These are phyloP conservation scores for Cadophora sp. DNA, from an alignment of 2,329 filamentous ascomycete species.

Conservation along the genomic window DNA sequence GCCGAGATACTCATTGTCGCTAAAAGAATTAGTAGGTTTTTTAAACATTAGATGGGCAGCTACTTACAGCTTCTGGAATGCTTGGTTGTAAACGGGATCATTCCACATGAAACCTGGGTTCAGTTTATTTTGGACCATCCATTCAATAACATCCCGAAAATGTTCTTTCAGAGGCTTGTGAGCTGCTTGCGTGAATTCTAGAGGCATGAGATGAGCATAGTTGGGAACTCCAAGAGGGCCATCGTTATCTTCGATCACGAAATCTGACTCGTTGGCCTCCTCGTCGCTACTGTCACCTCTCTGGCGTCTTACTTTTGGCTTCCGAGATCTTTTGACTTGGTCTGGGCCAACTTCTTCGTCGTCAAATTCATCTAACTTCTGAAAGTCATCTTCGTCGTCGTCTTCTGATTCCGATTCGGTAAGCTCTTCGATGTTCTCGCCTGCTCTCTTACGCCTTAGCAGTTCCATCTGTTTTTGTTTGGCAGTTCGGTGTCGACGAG, in stretches of 20 bases:
- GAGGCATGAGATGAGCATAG: slow-evolving; percentile 59
- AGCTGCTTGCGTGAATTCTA: slow-evolving; percentile 71
- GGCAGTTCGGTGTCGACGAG: slow-evolving; percentile 44
- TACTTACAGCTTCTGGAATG: slow-evolving; percentile 67
- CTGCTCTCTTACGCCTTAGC: slow-evolving; percentile 48
- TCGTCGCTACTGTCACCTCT: slow-evolving; percentile 25
- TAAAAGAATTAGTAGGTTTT: not conserved
- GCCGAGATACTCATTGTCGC: slow-evolving; percentile 70
- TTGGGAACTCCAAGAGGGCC: slow-evolving; percentile 63
- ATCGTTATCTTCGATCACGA: slow-evolving; percentile 68
- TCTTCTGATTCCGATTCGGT: slow-evolving; percentile 47
- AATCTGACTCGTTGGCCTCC: slow-evolving; percentile 54
- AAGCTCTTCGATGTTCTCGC: slow-evolving; percentile 49
- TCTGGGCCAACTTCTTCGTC: slow-evolving; percentile 49
- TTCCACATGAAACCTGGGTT: slow-evolving; percentile 71
- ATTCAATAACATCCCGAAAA: slow-evolving; percentile 77
- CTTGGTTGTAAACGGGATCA: slow-evolving; percentile 69
- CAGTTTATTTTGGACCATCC: slow-evolving; percentile 81
- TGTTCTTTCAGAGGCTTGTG: slow-evolving; percentile 74
- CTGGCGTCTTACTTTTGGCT: slow-evolving; percentile 7
- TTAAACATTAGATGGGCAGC: not conserved
- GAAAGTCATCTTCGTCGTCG: slow-evolving; percentile 28
- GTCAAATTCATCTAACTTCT: slow-evolving; percentile 58
- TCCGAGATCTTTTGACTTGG: slow-evolving; percentile 22
- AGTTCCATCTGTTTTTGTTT: slow-evolving; percentile 52